phyloP scores from a whole-genome alignment of 495 filamentous ascomycete species.

The Aspergillus biplanus region DNA sequence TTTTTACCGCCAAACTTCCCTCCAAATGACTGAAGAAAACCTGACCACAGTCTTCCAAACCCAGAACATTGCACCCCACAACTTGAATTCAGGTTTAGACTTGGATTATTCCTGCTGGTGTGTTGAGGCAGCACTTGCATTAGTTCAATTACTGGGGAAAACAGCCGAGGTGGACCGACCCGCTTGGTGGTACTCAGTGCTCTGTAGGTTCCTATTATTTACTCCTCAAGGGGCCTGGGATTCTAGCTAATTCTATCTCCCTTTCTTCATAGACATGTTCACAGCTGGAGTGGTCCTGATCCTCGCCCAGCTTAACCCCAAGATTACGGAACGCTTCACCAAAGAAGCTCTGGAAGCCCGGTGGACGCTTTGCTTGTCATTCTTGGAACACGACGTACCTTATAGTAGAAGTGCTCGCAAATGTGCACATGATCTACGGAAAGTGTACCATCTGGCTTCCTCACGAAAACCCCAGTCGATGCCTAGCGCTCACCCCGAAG shows the following conservation, averaged over 20 bases:
- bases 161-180: constrained; percentile 1
- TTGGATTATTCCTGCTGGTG: constrained; percentile 2
- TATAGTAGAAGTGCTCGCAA: constrained; percentile 1
- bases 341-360: background rate
- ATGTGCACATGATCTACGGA: constrained; percentile 4
- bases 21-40: constrained; percentile 7
- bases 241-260: background rate
- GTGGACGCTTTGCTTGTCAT: constrained; percentile 8
- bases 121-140: constrained; percentile 2
- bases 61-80: background rate
- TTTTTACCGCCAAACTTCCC: constrained; percentile 32
- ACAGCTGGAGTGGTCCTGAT: constrained; percentile 47
- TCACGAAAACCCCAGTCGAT: background rate
- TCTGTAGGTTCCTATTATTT: constrained; percentile 33
- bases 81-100: background rate
- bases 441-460: constrained; percentile 4
- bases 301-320: constrained; percentile 1
- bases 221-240: background rate
- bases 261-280: constrained; percentile 35
- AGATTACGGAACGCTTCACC: background rate
- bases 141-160: constrained; percentile 3
- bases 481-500: background rate
- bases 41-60: background rate
- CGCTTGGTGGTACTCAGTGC: constrained; percentile 51
- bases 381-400: constrained; percentile 3